phyloP scores from a whole-genome alignment of 371 early-diverging fungal genomes.

The Aphelidium insulamus region DNA sequence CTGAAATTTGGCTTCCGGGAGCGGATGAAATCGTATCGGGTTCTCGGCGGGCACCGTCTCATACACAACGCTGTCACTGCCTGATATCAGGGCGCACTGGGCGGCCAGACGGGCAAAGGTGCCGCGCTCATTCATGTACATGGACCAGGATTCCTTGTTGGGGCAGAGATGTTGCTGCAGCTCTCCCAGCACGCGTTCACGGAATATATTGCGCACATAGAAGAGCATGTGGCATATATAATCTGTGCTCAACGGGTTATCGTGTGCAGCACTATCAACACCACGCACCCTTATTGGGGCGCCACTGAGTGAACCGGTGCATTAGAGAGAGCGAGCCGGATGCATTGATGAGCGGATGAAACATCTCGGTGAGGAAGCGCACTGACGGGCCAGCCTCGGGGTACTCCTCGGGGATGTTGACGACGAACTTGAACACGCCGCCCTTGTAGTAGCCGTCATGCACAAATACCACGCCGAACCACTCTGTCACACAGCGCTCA shows the following conservation, averaged over 20 bases:
- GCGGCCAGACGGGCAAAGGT: slow-evolving; percentile 48
- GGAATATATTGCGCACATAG: slow-evolving; percentile 64
- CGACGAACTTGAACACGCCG: slow-evolving; percentile 77
- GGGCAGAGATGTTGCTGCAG: slow-evolving; percentile 40
- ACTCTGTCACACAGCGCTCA: slow-evolving; percentile 16
- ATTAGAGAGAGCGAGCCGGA: slow-evolving; percentile 36
- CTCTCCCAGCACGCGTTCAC: slow-evolving; percentile 39
- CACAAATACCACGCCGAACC: slow-evolving; percentile 65
- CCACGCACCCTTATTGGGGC: slow-evolving; percentile 54
- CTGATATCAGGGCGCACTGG: slow-evolving; percentile 55
- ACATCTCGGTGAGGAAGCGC: slow-evolving; percentile 68
- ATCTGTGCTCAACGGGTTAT: too few species aligned
- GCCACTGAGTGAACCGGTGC: slow-evolving; percentile 59
- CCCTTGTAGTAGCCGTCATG: slow-evolving; percentile 74
- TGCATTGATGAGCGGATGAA: slow-evolving; percentile 81
- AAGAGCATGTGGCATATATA: slow-evolving; percentile 59
- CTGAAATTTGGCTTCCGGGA: too few species aligned
- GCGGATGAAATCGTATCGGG: slow-evolving; percentile 26
- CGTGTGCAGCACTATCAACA: too few species aligned
- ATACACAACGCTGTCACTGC: slow-evolving; percentile 39
- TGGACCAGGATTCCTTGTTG: slow-evolving; percentile 45
- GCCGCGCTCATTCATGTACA: slow-evolving; percentile 38
- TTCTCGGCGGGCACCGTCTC: slow-evolving; percentile 31
- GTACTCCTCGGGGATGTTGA: slow-evolving; percentile 57
- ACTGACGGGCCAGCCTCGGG: slow-evolving; percentile 69